Evolutionary conservation across 352 stramenopile species (phyloP).

Genomic region (Aphanomyces invadans): DNA sequence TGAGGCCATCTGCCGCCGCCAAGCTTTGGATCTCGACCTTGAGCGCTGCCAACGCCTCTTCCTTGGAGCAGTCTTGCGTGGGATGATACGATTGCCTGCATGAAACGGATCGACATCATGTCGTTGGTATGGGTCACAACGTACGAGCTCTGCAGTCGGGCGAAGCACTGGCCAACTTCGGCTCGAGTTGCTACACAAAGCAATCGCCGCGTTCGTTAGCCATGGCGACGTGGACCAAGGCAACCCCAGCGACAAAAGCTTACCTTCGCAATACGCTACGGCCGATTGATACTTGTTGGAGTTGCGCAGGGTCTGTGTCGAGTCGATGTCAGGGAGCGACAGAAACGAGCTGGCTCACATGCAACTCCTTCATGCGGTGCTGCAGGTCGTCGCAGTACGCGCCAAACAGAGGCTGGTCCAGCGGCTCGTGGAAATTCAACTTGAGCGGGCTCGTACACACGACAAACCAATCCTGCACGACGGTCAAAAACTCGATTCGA

Average conservation of each 20-base stretch:
- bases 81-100: background rate
- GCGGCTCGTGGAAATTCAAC: slow-evolving; percentile 1
- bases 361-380: slow-evolving; percentile 18
- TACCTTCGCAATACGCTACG: slow-evolving; percentile 15
- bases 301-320: slow-evolving; percentile 1
- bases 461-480: slow-evolving; percentile 21
- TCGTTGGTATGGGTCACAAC: no score
- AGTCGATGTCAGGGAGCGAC: background rate
- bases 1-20: background rate
- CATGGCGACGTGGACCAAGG: no score
- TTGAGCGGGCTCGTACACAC: slow-evolving; percentile 8
- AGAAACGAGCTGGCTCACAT: background rate
- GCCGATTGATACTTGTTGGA: slow-evolving; percentile 16
- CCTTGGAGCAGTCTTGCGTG: background rate
- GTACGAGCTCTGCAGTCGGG: background rate
- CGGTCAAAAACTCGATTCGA: no score
- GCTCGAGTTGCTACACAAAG: background rate
- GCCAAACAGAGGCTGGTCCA: slow-evolving; percentile 6
- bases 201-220: no score
- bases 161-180: slow-evolving; percentile 3
- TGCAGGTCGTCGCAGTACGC: slow-evolving; percentile 7
- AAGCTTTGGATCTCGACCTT: background rate
- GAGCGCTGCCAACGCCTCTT: background rate
- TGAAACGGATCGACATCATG: background rate
- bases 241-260: no score